Base-by-base conservation (phyloP, 2,329 filamentous ascomycete genomes). In the Anthostomella pinea region DNA sequence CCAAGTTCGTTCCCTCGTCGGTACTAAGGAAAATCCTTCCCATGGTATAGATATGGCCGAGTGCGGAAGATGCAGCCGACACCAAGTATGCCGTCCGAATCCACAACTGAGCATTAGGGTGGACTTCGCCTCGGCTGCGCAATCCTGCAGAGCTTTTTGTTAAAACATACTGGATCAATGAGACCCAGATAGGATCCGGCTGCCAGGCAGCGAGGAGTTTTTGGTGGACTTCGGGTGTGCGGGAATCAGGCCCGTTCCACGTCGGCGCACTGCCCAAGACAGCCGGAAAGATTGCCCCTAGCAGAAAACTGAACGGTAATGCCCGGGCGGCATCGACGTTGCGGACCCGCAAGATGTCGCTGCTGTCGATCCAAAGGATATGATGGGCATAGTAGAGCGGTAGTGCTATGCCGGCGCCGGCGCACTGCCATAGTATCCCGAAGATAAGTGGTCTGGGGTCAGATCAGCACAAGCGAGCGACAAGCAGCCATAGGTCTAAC, bases 361-460 rank as follows among this genome's bases (percentile, higher is more conserved):
- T 30, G 23, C 26, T 36, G 25, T 44, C 28, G 18, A 34, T 32
- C 54, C 54, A 56, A 17, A 40, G 31, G 10, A 54, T 27, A 22
- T 57, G 52, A 30, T 41, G 35, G 19, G 38, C 43, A 26, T 42
- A 57, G 33, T 54, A 57, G 3, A 56, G 32, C 8, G 54, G 54
- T 5, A 56, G 33, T 3, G 52, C 38, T 33, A 57, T 46, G 5
- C 51, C 54, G 8, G 31, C 54, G 13, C 54, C 54, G 22, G 46
- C 38, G 17, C 42, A 29, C 33, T 57, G 54, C 41, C 50, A 56
- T 8, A 57, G 43, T 5, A 42, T 30, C 16, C 26, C 48, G 26
- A 53, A 55, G 23, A 43, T 14, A 10, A 54, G 37, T 17, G 54
- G 54, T 21, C 54, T 57, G 30, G n/a, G n/a, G n/a, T n/a, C n/a